phyloP scores from a whole-genome alignment of 192 early-diverging fungal genomes.

The Podila horticola region DNA sequence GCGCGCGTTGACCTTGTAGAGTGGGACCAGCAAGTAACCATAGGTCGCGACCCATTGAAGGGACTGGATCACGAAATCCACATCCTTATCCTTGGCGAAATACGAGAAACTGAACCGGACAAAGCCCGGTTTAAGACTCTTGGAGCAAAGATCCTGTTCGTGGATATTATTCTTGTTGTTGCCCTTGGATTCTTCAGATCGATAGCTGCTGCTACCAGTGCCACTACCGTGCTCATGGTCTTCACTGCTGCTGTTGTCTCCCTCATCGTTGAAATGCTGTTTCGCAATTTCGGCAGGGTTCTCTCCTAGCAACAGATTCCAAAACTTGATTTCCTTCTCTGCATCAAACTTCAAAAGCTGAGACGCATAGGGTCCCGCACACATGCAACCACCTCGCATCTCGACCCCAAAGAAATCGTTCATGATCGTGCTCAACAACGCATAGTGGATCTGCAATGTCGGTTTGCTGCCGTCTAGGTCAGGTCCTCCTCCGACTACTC shows the following conservation, averaged over 20 bases:
- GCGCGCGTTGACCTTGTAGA: slow-evolving; percentile 28
- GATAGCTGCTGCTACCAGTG: no score
- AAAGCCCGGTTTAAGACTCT: slow-evolving; percentile 44
- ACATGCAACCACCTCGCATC: slow-evolving; percentile 56
- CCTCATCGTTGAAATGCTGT: neutral
- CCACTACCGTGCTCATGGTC: neutral
- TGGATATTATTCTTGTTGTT: slow-evolving; percentile 15
- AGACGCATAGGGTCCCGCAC: slow-evolving; percentile 46
- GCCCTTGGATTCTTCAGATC: no score
- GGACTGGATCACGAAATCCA: slow-evolving; percentile 52
- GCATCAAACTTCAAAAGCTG: slow-evolving; percentile 37
- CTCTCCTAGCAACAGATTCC: slow-evolving; percentile 29
- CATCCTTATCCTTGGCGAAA: slow-evolving; percentile 47
- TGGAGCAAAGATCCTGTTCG: slow-evolving; percentile 10
- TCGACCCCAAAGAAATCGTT: slow-evolving; percentile 63
- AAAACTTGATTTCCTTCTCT: slow-evolving; percentile 23
- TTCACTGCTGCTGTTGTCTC: neutral
- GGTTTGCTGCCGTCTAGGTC: neutral
- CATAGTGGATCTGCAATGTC: slow-evolving; percentile 44
- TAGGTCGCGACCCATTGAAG: slow-evolving; percentile 51
- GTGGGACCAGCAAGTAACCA: slow-evolving; percentile 35
- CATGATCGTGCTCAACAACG: slow-evolving; percentile 50
- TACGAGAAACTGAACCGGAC: slow-evolving; percentile 54
- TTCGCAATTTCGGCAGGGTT: neutral
- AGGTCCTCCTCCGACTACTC: no score